phyloP scores from a whole-genome alignment of 306 rosid species.

The Nissolia schottii region DNA sequence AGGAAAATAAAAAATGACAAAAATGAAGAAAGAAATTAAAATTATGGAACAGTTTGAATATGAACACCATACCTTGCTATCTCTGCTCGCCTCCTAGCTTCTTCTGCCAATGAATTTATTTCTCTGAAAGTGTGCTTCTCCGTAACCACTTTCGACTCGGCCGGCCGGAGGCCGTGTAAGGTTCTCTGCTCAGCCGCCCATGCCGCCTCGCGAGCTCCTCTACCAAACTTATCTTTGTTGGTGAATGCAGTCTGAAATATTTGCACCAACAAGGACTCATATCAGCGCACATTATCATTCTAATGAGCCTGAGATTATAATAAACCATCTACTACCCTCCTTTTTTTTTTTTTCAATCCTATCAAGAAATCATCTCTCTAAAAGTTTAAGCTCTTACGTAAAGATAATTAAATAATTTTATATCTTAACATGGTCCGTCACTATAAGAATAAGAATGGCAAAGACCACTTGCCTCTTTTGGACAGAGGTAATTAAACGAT shows the following conservation, averaged over 20 bases:
- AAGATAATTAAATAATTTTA: no score
- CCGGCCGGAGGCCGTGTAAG: slow-evolving; percentile 51
- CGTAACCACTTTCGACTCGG: slow-evolving; percentile 26
- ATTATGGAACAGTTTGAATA: slow-evolving; percentile 2
- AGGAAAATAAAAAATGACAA: not conserved
- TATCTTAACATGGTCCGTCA: no score
- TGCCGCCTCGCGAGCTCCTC: slow-evolving; percentile 64
- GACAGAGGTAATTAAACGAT: no score
- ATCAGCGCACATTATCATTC: not conserved
- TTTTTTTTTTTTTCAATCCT: no score
- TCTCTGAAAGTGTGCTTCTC: slow-evolving; percentile 56
- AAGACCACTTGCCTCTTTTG: no score
- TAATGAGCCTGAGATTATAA: not conserved
- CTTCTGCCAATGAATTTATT: slow-evolving; percentile 63
- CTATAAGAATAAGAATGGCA: no score
- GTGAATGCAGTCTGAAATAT: slow-evolving; percentile 67
- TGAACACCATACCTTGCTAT: slow-evolving; percentile 49
- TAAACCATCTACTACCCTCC: not conserved
- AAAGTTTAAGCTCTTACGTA: no score
- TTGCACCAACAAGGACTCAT: slow-evolving; percentile 7
- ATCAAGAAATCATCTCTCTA: no score
- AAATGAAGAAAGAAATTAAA: not conserved
- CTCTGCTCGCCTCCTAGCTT: slow-evolving; percentile 71
- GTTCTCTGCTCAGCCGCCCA: slow-evolving; percentile 77
- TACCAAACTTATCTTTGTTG: slow-evolving; percentile 59